Evolutionary conservation across 163 green algal genomes (phyloP), one percentile per base, ranked within the genome.

Genomic region (Prototheca stagnorum): DNA sequence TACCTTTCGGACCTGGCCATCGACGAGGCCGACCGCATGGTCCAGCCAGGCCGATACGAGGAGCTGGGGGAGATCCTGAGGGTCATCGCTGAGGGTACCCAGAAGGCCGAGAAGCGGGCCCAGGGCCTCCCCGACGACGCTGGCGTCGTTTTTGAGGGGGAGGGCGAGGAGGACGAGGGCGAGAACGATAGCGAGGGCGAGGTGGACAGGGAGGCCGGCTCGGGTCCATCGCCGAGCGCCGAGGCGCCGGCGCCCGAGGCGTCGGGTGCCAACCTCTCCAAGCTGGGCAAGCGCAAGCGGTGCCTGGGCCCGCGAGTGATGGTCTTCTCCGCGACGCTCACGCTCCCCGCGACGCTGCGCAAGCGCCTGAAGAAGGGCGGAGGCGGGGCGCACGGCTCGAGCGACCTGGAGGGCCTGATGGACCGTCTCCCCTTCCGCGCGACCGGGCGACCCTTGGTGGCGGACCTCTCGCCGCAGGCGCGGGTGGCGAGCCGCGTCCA

Each of bases 11-110:
- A 92, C 64, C 75, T 97, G 28, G 85, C 94, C 20, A 62, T 94
- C 22, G 88, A 96, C 65, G 87, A 95, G 60, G 84, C 84, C 12
- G 88, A 97, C 65, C 71, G 88, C 20, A 96, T 98, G 88, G 78
- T 94, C 51, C 65, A 82, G 58, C 69, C 81, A 37, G 87, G 85
- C 3, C 67, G 84, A 49, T 93, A 82, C 49, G 21, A 31, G 46
- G 82, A 93, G 57, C 62, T 93, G 39, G 47, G 20, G 24, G 62
- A 40, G 55, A 90, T 93, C 47, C 58, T 93, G 44, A 49, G 39
- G 6, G 21, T 47, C 41, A 45, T 43, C 37, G 57, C 51, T 23
- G 19, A 42, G 37, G 36, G 36, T 35, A 46, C 24, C 39, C 15
- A 8, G 11, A 16, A 16, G 36, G 36, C 5, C 16, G 37, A 44